Evolutionary conservation across 306 rosid genomes (phyloP), one percentile per base, ranked within the genome.

Genomic region (Malus orientalis): DNA sequence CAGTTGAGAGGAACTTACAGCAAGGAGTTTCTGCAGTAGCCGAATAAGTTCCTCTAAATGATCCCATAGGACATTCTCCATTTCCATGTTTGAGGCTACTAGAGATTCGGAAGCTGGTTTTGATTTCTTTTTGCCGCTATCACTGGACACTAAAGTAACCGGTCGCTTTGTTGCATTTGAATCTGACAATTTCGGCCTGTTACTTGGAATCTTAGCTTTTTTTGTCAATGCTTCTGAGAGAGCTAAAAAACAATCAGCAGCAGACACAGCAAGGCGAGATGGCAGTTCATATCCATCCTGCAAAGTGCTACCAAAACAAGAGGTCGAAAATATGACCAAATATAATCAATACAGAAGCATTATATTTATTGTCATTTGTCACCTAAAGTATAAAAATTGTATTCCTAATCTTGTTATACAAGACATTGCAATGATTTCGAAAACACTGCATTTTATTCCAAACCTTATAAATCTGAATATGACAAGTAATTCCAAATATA

Each of bases 261-360:
- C 96, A 62, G 91, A 88, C 71, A 92, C 88, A 25, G 91, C 87
- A 65, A 94, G 97, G 76, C 98, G 96, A 68, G 98, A 86, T 53
- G 98, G 98, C 73, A 94, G 81, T 84, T 94, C 96, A 86, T 85
- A 92, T 70, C 96, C 96, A 77, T 86, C 96, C 89, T 86, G 93
- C 85, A 84, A 75, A 62, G 75, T 81, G 86, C 98, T 94, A 86
- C 81, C 77, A 74, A 71, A 75, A 76, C 81, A 61, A 67, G 80
- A 12, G 11, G 62, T 72, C 65, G 63, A 83, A 51, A 6, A 33
- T 6, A n/a, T 16, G 58, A 80, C 66, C 11, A 59, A 65, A 61
- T 51, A 32, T 57, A 74, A 73, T 6, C 18, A 58, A 38, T 5
- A 30, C 53, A 36, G 3, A 25, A 6, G 33, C 67, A 72, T 9